Conservation (phyloP, 305 asterid genomes). For the Striga hermonthica region DNA sequence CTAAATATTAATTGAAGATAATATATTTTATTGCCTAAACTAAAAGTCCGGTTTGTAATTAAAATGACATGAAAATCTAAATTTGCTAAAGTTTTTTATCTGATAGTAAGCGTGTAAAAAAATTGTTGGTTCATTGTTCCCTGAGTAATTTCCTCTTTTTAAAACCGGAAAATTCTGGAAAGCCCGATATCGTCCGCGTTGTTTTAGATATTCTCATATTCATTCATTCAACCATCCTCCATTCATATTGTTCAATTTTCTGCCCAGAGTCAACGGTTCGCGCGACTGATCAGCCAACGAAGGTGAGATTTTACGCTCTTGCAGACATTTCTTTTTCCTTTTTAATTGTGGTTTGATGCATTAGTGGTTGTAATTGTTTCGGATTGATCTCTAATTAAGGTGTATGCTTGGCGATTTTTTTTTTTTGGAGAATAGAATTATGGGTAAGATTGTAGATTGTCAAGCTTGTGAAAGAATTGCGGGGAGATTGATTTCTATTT, state of each 20-base stretch:
- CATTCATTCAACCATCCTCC: not conserved
- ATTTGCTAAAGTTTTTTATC: too few relatives aligned
- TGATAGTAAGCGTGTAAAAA: too few relatives aligned
- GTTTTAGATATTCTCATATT: not conserved
- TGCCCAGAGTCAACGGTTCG: not conserved
- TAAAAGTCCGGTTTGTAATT: too few relatives aligned
- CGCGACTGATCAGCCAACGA: conserved; percentile 15
- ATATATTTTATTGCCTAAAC: too few relatives aligned
- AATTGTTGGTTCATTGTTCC: too few relatives aligned
- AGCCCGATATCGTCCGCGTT: conserved; percentile 9
- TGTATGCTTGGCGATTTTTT: too few relatives aligned
- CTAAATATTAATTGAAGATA: too few relatives aligned
- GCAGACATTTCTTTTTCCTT: not conserved
- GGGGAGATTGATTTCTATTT: not conserved
- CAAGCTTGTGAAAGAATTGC: too few relatives aligned
- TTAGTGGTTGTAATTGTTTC: not conserved
- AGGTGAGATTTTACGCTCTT: conserved; percentile 22
- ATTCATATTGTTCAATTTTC: not conserved
- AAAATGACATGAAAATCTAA: too few relatives aligned
- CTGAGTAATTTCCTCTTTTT: too few relatives aligned
- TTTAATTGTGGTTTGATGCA: not conserved
- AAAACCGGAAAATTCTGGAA: conserved; percentile 32
- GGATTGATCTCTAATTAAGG: not conserved
- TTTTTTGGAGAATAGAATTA: too few relatives aligned
- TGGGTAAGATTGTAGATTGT: too few relatives aligned